Evolutionary conservation across 2,329 filamentous ascomycete species (phyloP).

Genomic region (Tolypocladium ovalisporum): DNA sequence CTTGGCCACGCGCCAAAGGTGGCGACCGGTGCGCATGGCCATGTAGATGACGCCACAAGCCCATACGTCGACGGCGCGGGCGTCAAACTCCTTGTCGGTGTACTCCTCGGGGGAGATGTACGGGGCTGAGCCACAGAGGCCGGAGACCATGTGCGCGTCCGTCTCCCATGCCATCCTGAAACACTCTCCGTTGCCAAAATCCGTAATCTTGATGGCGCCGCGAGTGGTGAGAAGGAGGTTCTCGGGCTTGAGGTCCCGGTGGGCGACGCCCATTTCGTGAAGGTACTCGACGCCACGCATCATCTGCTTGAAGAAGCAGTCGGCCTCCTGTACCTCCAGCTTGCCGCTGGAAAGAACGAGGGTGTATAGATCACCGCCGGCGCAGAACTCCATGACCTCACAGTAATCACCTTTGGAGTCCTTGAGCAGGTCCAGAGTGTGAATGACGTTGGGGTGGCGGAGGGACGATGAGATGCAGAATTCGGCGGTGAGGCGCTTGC

Average conservation of each 20-base stretch:
- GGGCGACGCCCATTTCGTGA: constrained; percentile 98
- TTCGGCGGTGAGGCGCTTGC: constrained; percentile 91
- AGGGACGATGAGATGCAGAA: constrained; percentile 98
- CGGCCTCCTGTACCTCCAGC: constrained; percentile 82
- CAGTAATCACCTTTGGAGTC: constrained; percentile 97
- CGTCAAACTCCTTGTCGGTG: constrained; percentile 88
- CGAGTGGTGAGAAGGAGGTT: constrained; percentile 89
- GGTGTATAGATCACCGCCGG: constrained; percentile 90
- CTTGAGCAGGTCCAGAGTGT: constrained; percentile 88
- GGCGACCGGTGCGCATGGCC: constrained; percentile 95
- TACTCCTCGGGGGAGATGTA: constrained; percentile 99
- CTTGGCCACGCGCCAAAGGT: constrained; percentile 94
- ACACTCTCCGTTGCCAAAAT: constrained; percentile 97
- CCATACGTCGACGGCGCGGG: constrained; percentile 96
- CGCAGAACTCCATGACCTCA: constrained; percentile 99
- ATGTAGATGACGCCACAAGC: constrained; percentile 98
- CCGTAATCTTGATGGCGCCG: constrained; percentile 91
- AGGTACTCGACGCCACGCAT: constrained; percentile 99
- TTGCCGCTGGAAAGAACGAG: constrained; percentile 85
- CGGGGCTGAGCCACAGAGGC: constrained; percentile 88
- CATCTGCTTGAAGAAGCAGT: constrained; percentile 98
- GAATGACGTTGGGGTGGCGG: constrained; percentile 94
- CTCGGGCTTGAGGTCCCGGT: constrained; percentile 93
- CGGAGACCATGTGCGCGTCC: constrained; percentile 95
- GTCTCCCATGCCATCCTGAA: constrained; percentile 99